A percentile compares a stretch with the other conserved stretches of the same genome.
Conservation (phyloP, 306 rosid genomes). For the Ochetophila trinervis region DNA sequence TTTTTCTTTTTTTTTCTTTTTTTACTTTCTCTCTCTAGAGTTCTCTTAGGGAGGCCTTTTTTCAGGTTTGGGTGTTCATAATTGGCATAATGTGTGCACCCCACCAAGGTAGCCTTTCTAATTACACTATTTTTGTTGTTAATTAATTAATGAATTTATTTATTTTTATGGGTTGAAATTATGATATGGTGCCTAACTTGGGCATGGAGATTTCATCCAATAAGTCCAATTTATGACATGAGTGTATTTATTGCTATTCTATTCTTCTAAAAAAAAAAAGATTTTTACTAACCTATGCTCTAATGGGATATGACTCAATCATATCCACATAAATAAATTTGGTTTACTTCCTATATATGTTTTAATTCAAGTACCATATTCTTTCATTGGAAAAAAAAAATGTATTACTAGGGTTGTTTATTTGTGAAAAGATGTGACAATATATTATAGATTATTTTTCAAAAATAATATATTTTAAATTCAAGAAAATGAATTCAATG, state of each 20-base stretch:
- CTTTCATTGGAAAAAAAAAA: too few relatives aligned
- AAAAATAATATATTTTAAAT: too few relatives aligned
- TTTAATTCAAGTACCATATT: background rate
- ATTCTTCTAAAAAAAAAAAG: too few relatives aligned
- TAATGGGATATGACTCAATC: too few relatives aligned
- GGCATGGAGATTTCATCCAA: constrained; percentile 5
- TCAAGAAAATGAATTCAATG: too few relatives aligned
- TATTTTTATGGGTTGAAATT: background rate
- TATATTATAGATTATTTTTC: too few relatives aligned
- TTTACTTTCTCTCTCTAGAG: background rate
- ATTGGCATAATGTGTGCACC: constrained; percentile 45
- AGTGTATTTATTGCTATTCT: background rate
- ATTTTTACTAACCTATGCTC: too few relatives aligned
- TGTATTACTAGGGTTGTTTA: too few relatives aligned
- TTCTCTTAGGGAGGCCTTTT: constrained; percentile 10
- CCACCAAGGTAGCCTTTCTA: constrained; percentile 47
- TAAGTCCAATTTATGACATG: background rate
- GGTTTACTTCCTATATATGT: background rate
- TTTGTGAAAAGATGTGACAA: too few relatives aligned
- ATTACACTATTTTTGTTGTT: constrained; percentile 18
- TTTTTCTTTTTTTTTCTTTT: background rate
- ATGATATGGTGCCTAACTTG: constrained; percentile 16
- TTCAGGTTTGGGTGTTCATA: constrained; percentile 33
- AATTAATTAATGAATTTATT: constrained; percentile 4
- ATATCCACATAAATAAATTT: too few relatives aligned